Evolutionary conservation across 257 asterid species (phyloP), one percentile per base, ranked within the genome.

Genomic region (Craterostigma plantagineum): DNA sequence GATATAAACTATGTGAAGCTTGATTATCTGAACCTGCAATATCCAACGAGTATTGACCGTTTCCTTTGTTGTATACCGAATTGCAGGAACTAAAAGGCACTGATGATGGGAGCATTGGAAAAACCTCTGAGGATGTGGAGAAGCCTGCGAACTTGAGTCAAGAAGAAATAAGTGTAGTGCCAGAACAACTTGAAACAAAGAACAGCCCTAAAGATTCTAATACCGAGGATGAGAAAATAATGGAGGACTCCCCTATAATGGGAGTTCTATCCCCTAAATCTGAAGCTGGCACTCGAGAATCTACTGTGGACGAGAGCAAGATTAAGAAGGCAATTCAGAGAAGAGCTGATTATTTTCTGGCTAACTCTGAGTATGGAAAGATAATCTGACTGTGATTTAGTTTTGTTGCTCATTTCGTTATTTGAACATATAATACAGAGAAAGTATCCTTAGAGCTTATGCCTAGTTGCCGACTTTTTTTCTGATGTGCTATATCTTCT

Each of bases 231-330:
- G 86, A 72, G 34, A 65, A 68, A 35, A 55, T 59, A 47, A 54
- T 57, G 65, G 94, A 83, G 48, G 95, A 77, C 62, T 90, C 94
- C 45, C 99, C 99, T 53, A 73, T 83, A 57, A 72, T 76, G 92
- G 95, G 92, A 18, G 76, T 83, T 50, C 53, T 79, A 51, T 55
- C 68, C 46, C 53, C 70, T 18, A 75, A 69, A 52, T 49, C 75
- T 47, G 91, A 59, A 46, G 69, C 36, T 63, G 67, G 57, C 35
- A 43, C 63, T 56, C 69, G 60, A 60, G 67, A 38, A 50, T 56
- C 61, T 40, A 54, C 63, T 49, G 54, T 61, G 54, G 77, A 64
- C 30, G 77, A 90, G 55, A 63, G 69, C 67, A 59, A 44, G 50
- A 62, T 90, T 56, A 62, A 66, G 71, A 73, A 70, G 65, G 92